Evolutionary conservation across 768 basidiomycete genomes (phyloP).

Genomic region (Gloeopeniophorella convolvens): DNA sequence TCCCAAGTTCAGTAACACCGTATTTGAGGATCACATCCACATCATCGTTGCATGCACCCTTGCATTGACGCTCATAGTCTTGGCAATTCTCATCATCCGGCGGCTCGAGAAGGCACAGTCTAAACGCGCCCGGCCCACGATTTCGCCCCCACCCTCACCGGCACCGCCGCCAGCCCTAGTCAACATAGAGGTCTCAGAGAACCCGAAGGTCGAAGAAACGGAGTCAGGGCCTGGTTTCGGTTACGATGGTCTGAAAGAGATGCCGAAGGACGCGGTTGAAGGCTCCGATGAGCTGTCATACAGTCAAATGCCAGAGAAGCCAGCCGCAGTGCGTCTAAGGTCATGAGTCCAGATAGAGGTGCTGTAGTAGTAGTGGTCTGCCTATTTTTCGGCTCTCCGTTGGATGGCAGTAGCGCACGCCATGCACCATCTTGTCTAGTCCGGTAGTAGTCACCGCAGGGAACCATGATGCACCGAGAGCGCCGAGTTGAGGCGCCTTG

Average conservation of each 20-base stretch:
- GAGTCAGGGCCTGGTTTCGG: background rate
- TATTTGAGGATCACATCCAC: constrained; percentile 10
- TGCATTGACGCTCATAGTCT: constrained; percentile 5
- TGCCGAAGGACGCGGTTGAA: background rate
- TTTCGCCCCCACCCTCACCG: background rate
- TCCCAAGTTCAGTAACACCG: background rate
- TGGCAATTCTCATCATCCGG: constrained; percentile 12
- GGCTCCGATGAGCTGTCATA: background rate
- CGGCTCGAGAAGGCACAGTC: constrained; percentile 11
- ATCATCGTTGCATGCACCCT: constrained; percentile 14
- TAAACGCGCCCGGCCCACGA: background rate
- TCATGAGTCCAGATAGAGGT: no score
- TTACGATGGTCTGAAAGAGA: constrained; percentile 1
- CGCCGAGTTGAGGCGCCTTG: no score
- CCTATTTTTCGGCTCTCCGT: no score
- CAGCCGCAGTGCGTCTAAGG: constrained; percentile 1
- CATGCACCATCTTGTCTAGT: no score
- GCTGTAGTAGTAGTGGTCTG: no score
- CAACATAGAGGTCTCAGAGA: no score
- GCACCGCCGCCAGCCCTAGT: background rate
- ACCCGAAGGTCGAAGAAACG: no score
- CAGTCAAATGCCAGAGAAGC: constrained; percentile 4
- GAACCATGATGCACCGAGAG: no score
- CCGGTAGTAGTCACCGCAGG: no score
- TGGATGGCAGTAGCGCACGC: no score